Evolutionary conservation across 1,139 yeast genomes (phyloP), one percentile per base, ranked within the genome.

Genomic region (Yamadazyma aaseri): DNA sequence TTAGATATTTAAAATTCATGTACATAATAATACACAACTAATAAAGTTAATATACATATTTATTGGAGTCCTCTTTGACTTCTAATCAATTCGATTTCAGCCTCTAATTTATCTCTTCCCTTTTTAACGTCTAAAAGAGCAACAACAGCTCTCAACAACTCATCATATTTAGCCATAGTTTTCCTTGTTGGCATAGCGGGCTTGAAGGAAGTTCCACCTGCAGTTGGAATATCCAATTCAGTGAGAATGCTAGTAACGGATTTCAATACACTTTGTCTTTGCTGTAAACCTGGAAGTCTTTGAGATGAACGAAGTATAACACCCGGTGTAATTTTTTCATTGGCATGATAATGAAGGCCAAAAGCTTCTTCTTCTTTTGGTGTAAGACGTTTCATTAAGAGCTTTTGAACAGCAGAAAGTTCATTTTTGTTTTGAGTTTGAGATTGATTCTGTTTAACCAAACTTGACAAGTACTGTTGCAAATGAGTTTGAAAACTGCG

Each of bases 161-260:
- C 81, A 49, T 92, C 97, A 55, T 85, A 90, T 51, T 79, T 81
- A 7, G 81, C 73, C 61, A 87, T 78, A 1, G 94, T 89, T 39
- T 73, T 79, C 28, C 85, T 78, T 0, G 98, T 86, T 3, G 96
- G 95, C 85, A 94, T 83, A 1, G 81, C 79, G 1, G 98, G 97
- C 44, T 85, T 80, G 49, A 71, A 69, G 15, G 63, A 55, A 9
- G 71, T 69, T 8, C 74, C 75, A 12, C 74, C 75, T 4, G 69
- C 73, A 1, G 95, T 81, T 1, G 82, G 71, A 16, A 92, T 63
- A 11, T 82, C 92, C 43, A 92, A 63, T 52, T 92, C 98, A 39
- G 81, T 85, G 41, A 92, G 61, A 4, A 81, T 71, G n/a, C 78
- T 73, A 36, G 73, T 70, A 6, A 90, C 86, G 44, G 87, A 86